phyloP scores from a whole-genome alignment of 208 protist species.

The Leishmania arabica region DNA sequence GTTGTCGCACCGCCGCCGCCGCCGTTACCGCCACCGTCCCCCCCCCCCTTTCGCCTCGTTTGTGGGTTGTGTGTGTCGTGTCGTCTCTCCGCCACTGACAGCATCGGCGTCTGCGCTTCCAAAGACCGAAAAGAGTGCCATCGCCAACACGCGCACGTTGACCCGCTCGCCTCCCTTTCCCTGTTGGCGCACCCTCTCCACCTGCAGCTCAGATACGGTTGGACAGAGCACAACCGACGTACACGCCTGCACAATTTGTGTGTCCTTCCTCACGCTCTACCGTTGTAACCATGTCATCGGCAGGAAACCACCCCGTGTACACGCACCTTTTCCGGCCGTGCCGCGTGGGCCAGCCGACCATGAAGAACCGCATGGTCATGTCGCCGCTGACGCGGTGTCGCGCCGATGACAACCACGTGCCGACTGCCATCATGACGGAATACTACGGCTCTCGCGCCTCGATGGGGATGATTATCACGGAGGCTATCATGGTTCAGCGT shows the following conservation, averaged over 20 bases:
- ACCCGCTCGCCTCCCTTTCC: background rate
- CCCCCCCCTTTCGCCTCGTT: no score
- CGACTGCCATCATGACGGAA: slow-evolving; percentile 37
- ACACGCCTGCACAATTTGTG: background rate
- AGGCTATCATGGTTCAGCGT: slow-evolving; percentile 51
- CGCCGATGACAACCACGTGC: slow-evolving; percentile 46
- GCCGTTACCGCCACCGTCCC: no score
- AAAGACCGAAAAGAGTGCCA: background rate
- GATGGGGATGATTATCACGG: slow-evolving; percentile 65
- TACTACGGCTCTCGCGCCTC: slow-evolving; percentile 63
- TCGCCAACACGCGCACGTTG: background rate
- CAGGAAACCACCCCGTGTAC: background rate
- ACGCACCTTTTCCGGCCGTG: slow-evolving; percentile 35
- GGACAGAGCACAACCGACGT: background rate
- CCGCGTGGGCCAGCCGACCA: slow-evolving; percentile 32
- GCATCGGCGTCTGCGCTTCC: no score
- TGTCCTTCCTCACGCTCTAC: background rate
- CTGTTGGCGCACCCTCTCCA: background rate
- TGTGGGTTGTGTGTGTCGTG: no score
- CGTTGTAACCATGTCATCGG: background rate
- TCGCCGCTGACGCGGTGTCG: slow-evolving; percentile 55
- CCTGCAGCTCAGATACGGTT: background rate
- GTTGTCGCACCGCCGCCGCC: background rate
- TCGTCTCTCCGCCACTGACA: no score
- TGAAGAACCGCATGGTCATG: slow-evolving; percentile 57